These are phyloP conservation scores for Botrytis medusae DNA, from an alignment of 2,329 filamentous ascomycete species.

Conservation along the genomic window DNA sequence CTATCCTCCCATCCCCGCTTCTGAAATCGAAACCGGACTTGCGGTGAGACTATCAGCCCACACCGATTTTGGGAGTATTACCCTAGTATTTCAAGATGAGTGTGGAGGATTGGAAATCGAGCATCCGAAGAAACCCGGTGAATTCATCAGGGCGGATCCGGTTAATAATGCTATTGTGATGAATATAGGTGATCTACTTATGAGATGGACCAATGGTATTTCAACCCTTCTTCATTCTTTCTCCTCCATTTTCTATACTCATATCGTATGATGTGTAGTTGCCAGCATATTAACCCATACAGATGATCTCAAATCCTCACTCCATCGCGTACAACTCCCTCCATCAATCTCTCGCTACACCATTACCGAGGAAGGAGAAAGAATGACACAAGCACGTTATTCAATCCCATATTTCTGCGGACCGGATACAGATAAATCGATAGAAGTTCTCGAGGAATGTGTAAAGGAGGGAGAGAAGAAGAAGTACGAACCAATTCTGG, in stretches of 20 bases:
- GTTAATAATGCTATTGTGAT: conserved; percentile 46
- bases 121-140: conserved; percentile 42
- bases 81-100: conserved; percentile 54
- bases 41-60: conserved; percentile 51
- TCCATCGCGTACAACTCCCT: conserved; percentile 53
- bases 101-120: conserved; percentile 52
- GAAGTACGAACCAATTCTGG: conserved; percentile 49
- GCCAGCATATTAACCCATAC: not conserved
- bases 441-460: conserved; percentile 54
- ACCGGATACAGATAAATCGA: conserved; percentile 50
- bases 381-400: conserved; percentile 52
- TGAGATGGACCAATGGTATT: conserved; percentile 51
- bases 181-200: conserved; percentile 52
- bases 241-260: not conserved
- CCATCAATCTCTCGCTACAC: conserved; percentile 43
- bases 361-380: conserved; percentile 37
- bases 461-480: conserved; percentile 45
- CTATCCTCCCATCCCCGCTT: conserved; percentile 52
- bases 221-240: not conserved
- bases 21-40: conserved; percentile 44
- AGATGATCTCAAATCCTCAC: conserved; percentile 53
- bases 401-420: conserved; percentile 61
- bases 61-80: conserved; percentile 53
- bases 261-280: not conserved
- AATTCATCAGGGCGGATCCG: conserved; percentile 45